Evolutionary conservation across 2,329 filamentous ascomycete genomes (phyloP), one percentile per base, ranked within the genome.

Genomic region (Fusarium sp.): DNA sequence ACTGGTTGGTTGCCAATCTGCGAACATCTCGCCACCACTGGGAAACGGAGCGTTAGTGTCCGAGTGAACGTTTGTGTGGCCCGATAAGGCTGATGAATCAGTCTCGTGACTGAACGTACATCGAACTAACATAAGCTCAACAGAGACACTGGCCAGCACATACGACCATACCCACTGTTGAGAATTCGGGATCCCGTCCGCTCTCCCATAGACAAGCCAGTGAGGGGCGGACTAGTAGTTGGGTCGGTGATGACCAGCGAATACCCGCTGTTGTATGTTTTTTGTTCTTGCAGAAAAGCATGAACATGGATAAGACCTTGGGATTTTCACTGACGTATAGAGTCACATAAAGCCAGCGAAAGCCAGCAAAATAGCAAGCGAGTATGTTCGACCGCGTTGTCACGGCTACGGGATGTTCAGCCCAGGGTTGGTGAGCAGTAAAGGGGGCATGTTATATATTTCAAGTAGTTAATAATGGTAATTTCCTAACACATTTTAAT

Each of bases 161-260:
- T 59, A 59, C 56, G 56, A 59, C 56, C 56, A 54, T 59, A 59
- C 56, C 56, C 35, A 54, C 56, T 59, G 45, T 59, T 59, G 45
- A 59, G 27, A 59, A 59, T 59, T 59, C 45, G 35, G 45, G 56
- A 59, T 54, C 45, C 45, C 56, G 56, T 54, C 56, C 45, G 56
- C 44, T 59, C 56, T 59, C 56, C 45, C 44, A 59, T 54, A 59
- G 45, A 59, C 45, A 54, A 59, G 56, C 45, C 45, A 59, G 56
- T 59, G 45, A 59, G 56, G 56, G 56, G 45, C 45, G 56, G 56
- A 59, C 35, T 54, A 59, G 54, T 57, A 57, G 54, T 57, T 54
- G 49, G 49, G 49, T 54, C 49, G 33, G 49, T 54, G 49, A 54
- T 54, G 49, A 54, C 49, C 35, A 57, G 56, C 21, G 56, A 59